phyloP scores from a whole-genome alignment of 2,329 filamentous ascomycete genomes.

The Polychaeton citri region DNA sequence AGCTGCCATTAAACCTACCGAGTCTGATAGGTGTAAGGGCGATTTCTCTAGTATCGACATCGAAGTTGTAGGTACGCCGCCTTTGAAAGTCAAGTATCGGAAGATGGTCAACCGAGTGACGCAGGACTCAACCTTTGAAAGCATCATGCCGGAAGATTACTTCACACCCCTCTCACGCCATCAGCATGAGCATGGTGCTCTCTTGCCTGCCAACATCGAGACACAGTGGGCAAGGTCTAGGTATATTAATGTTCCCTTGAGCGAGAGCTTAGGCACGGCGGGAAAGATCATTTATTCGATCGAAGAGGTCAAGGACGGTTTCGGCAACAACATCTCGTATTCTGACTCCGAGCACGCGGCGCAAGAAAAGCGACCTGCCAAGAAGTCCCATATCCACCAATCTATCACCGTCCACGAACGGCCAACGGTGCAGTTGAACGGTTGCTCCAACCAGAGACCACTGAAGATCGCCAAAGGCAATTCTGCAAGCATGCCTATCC shows the following conservation, averaged over 20 bases:
- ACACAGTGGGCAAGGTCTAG: constrained; percentile 69
- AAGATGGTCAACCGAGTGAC: constrained; percentile 73
- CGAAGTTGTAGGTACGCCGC: constrained; percentile 76
- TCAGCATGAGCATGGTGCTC: constrained; percentile 34
- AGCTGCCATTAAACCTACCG: constrained; percentile 55
- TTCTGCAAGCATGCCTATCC: constrained; percentile 54
- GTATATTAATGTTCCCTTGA: constrained; percentile 66
- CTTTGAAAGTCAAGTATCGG: constrained; percentile 85
- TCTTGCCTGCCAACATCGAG: constrained; percentile 50
- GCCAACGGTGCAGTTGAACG: constrained; percentile 56
- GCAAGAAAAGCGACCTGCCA: constrained; percentile 22
- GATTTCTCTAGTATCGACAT: constrained; percentile 78
- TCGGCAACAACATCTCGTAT: constrained; percentile 77
- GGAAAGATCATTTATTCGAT: constrained; percentile 84
- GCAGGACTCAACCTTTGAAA: constrained; percentile 79
- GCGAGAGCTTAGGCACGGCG: constrained; percentile 69
- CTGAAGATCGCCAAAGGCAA: constrained; percentile 72
- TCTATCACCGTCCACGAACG: constrained; percentile 77
- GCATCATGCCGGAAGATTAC: constrained; percentile 79
- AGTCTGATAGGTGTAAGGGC: constrained; percentile 62
- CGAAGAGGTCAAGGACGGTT: constrained; percentile 81
- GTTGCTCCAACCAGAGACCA: constrained; percentile 67
- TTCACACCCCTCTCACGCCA: constrained; percentile 60
- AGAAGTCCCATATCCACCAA: constrained; percentile 52
- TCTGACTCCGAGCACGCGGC: constrained; percentile 55